A percentile compares a stretch with the other conserved stretches of the same genome.
These are phyloP conservation scores for Alisma plantagoaquatica DNA, from an alignment of 106 monocot species.

Conservation along the genomic window DNA sequence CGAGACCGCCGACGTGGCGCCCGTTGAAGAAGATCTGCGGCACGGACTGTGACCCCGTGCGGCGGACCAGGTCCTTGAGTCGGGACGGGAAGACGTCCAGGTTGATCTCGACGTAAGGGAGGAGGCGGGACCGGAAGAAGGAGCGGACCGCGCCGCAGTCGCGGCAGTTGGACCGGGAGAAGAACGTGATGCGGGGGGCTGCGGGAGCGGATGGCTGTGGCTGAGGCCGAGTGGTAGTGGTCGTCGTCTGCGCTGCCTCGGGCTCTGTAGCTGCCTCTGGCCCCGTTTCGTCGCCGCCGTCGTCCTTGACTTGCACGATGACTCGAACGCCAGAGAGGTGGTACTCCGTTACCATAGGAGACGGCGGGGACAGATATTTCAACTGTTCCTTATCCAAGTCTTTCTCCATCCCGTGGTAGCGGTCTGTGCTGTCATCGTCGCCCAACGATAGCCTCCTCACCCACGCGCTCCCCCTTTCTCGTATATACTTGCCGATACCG, in stretches of 20 bases:
- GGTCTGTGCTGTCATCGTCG: no score
- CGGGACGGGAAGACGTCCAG: conserved; percentile 86
- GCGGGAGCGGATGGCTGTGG: background rate
- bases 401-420: no score
- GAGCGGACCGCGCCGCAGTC: conserved; percentile 74
- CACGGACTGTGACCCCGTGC: conserved; percentile 45
- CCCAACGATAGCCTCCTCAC: conserved; percentile 8
- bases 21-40: conserved; percentile 92
- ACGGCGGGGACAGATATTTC: background rate
- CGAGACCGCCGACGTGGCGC: conserved; percentile 65
- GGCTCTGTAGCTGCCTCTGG: no score
- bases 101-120: conserved; percentile 90
- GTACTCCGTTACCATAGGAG: conserved; percentile 42
- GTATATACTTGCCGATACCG: conserved; percentile 35
- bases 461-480: conserved; percentile 13
- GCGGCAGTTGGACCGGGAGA: conserved; percentile 86
- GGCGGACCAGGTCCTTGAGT: conserved; percentile 53
- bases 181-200: conserved; percentile 58
- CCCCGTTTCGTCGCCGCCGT: background rate
- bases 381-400: background rate
- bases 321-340: conserved; percentile 68
- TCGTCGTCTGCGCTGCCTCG: no score
- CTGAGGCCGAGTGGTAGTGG: no score
- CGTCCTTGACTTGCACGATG: conserved; percentile 41
- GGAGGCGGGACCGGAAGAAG: conserved; percentile 43